Evolutionary conservation across 2,329 filamentous ascomycete genomes (phyloP).

Genomic region (Talaromyces sp.): DNA sequence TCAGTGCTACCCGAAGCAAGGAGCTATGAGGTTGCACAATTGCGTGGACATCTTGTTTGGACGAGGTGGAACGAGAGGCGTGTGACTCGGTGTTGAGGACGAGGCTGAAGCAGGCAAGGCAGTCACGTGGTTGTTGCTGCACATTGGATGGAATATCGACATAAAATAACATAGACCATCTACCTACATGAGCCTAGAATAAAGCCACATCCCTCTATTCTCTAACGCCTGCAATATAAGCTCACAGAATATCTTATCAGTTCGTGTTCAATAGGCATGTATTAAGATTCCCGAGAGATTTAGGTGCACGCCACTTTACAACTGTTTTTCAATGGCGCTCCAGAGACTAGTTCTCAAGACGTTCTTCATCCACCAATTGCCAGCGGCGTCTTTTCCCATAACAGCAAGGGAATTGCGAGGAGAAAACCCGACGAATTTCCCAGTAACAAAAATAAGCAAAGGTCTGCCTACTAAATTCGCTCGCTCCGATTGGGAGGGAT

Average conservation of each 20-base stretch:
- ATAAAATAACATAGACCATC: neutral
- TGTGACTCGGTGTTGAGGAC: neutral
- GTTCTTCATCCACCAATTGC: slow-evolving; percentile 32
- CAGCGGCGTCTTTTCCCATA: slow-evolving; percentile 31
- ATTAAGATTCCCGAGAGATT: neutral
- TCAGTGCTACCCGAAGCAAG: neutral
- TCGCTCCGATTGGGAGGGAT: neutral
- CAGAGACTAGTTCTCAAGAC: slow-evolving; percentile 23
- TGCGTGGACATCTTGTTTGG: neutral
- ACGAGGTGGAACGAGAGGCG: neutral
- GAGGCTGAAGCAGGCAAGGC: neutral
- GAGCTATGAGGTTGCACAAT: neutral
- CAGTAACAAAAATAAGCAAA: neutral
- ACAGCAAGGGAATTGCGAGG: slow-evolving; percentile 23
- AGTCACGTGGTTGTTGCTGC: neutral
- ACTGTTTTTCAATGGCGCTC: slow-evolving; percentile 22
- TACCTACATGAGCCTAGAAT: no score
- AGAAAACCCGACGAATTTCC: slow-evolving; percentile 12
- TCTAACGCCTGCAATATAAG: neutral
- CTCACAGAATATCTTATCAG: no score
- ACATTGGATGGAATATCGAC: neutral
- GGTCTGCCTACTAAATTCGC: slow-evolving; percentile 16
- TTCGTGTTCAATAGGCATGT: neutral
- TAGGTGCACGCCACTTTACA: neutral
- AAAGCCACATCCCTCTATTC: neutral